Evolutionary conservation across 805 yeast species (phyloP), one percentile per base, ranked within the genome.

Genomic region (Yarrowia keelungensis): DNA sequence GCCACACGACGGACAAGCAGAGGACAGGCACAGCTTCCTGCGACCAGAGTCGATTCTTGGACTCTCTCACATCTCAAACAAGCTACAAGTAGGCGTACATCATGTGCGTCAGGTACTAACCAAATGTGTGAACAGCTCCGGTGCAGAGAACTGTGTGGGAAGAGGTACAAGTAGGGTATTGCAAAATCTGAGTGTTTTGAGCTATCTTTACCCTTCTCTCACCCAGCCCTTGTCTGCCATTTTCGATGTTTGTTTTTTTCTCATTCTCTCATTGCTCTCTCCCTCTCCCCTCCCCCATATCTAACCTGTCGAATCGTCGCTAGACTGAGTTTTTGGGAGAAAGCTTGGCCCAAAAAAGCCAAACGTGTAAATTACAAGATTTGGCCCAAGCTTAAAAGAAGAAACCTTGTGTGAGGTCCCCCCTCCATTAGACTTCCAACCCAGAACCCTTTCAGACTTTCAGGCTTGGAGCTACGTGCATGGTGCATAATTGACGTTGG

Each of bases 381-480:
- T 38, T 51, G 58, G 58, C 58, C 22, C 16, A 19, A 53, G 59
- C 45, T 15, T 39, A 53, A 38, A 38, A 8, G 19, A 8, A 3
- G 22, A 38, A 54, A 54, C 61, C 46, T 22, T 26, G 32, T 26
- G 32, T 3, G 7, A 26, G 8, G 8, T 19, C 10, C 45, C 14
- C 8, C 32, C 22, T 9, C 14, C n/a, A 26, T 12, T 32, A 42
- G 26, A 12, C 62, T 41, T 56, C 62, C 47, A 41, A 41, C 62
- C 47, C 47, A 56, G 62, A 56, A 53, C 45, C 45, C 45, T 53
- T 53, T 53, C 47, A 41, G 36, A 56, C 62, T 56, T 56, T 41
- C 47, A 56, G 47, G 39, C 47, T 56, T 56, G 62, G 62, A 56
- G 62, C 62, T 56, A 56, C 62, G 62, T 56, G 62, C 62, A 56